These are phyloP conservation scores for Geranium incanum DNA, from an alignment of 441 rosid species.

Conservation along the genomic window DNA sequence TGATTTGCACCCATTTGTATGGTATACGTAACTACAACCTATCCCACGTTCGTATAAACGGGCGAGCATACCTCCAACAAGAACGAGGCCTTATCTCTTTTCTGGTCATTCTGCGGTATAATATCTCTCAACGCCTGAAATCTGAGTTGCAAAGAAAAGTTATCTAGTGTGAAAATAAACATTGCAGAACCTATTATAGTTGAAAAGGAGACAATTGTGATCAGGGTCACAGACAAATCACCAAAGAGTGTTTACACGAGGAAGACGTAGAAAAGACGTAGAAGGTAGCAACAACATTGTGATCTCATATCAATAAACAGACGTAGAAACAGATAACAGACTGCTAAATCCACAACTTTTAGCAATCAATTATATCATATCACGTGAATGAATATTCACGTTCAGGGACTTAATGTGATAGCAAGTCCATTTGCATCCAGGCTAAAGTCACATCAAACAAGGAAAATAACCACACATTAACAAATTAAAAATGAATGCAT, in stretches of 20 bases:
- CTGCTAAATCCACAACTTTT: not conserved
- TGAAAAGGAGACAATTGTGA: conserved; percentile 1
- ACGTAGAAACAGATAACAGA: not conserved
- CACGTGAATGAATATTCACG: not conserved
- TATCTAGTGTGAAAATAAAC: conserved; percentile 8
- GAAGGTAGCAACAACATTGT: not conserved
- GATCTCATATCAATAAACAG: not conserved
- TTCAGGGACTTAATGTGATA: not conserved
- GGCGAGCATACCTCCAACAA: conserved; percentile 39
- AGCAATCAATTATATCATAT: not conserved
- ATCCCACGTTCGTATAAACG: not conserved
- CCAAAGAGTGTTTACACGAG: not conserved
- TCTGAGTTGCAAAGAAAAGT: conserved; percentile 31
- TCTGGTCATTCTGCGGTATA: conserved; percentile 56
- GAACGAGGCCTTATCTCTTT: conserved; percentile 56
- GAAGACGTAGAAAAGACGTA: not conserved
- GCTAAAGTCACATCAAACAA: not conserved
- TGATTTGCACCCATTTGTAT: not conserved
- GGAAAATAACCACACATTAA: not conserved
- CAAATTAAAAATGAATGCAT: not conserved
- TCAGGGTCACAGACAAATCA: not conserved
- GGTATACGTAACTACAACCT: not conserved
- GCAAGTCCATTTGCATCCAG: not conserved
- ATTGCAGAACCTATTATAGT: conserved; percentile 1
- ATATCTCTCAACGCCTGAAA: conserved; percentile 53